Base-by-base conservation (phyloP, 495 filamentous ascomycete genomes). In the Aspergillus saccharolyticus region DNA sequence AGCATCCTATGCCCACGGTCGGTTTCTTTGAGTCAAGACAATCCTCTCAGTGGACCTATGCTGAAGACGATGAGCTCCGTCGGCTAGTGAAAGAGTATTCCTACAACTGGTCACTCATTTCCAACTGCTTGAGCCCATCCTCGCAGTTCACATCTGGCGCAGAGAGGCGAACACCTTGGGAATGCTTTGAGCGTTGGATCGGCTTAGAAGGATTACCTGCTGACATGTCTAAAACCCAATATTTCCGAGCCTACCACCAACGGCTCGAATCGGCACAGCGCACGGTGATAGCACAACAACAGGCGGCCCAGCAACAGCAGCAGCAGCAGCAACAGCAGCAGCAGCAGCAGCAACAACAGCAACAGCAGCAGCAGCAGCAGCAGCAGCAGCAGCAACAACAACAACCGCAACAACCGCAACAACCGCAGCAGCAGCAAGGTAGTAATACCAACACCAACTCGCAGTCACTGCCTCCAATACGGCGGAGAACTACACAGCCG, bases 161-260 rank as follows among this genome's bases (percentile, higher is more conserved):
- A 12, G 95, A 97, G 65, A 84, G 94, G 54, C 82, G 94, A 50
- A 97, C 95, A 3, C 92, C 94, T 5, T 98, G 94, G 94, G 94
- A 98, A 73, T 98, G 94, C 66, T 98, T 97, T 64, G 94, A 98
- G 68, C 85, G 95, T 42, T 97, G 93, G 91, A 84, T 96, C 16
- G 83, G 86, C 54, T 74, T 97, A 10, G 94, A 97, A 73, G 90
- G 90, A 5, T 72, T 96, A 39, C 91, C 91, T 17, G 83, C 83
- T 42, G 94, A 98, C 54, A 94, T 97, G 88, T 84, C 83, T 21
- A 95, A 96, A 72, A 95, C 88, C 4, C 88, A 87, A 42, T 97
- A 96, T 67, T 97, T 96, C 79, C 75, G 89, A 65, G 82, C 88
- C 10, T 96, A 93, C 65, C 87, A 90, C 61, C 79, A 79, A 56